phyloP scores from a whole-genome alignment of 257 asterid species.

The Solanum bulbocastanum region DNA sequence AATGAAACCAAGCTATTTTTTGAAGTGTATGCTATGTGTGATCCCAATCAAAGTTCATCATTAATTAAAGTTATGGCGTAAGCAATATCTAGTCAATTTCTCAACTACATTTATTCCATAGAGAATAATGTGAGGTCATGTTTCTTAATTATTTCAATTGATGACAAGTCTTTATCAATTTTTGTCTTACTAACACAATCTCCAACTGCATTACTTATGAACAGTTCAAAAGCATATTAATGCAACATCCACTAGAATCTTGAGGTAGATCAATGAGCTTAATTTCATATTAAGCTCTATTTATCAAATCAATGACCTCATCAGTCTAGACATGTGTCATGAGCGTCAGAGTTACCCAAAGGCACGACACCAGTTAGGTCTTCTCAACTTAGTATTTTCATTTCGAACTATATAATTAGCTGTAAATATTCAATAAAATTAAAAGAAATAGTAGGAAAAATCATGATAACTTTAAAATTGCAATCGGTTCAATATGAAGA shows the following conservation, averaged over 20 bases:
- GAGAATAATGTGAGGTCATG: neutral
- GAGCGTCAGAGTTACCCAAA: neutral
- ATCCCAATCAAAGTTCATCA: neutral
- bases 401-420: neutral
- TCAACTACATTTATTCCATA: neutral
- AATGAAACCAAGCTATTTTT: neutral
- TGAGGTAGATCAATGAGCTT: neutral
- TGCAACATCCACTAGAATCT: slow-evolving; percentile 10
- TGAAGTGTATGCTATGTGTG: neutral
- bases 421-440: neutral
- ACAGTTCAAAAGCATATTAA: neutral
- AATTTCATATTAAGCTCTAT: neutral
- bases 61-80: neutral
- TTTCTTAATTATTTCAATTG: neutral
- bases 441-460: too few relatives aligned
- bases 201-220: neutral
- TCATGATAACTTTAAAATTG: neutral
- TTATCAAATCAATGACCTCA: neutral
- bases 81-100: neutral
- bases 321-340: neutral
- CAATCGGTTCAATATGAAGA: neutral
- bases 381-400: neutral
- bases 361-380: neutral
- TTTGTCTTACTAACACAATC: neutral
- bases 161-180: neutral